phyloP scores from a whole-genome alignment of 2,329 filamentous ascomycete species.

The Microdochium paspali region DNA sequence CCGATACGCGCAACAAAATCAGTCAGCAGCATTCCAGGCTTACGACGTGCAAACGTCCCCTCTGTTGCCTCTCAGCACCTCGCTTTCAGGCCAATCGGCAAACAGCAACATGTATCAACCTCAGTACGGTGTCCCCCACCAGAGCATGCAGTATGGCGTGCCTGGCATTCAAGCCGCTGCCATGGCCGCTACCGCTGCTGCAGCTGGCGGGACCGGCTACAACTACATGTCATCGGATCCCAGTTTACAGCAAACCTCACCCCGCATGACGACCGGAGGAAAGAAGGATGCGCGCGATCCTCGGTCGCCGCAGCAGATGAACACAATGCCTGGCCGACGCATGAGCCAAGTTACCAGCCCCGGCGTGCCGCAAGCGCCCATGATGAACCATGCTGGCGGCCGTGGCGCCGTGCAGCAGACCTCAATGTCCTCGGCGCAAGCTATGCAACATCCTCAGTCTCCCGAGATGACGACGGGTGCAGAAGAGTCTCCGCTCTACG shows the following conservation, averaged over 20 bases:
- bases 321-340: conserved; percentile 53
- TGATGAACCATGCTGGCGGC: conserved; percentile 58
- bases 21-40: not conserved
- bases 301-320: conserved; percentile 67
- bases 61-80: conserved; percentile 70
- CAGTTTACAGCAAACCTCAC: conserved; percentile 61
- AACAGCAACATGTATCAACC: conserved; percentile 73
- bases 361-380: conserved; percentile 61
- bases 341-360: conserved; percentile 74
- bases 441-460: conserved; percentile 62
- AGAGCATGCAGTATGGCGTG: conserved; percentile 75
- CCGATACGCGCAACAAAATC: not conserved
- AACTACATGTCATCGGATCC: conserved; percentile 66
- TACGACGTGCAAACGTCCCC: conserved; percentile 59
- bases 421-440: conserved; percentile 51
- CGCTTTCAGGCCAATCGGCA: conserved; percentile 51
- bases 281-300: conserved; percentile 66
- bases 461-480: conserved; percentile 66
- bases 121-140: conserved; percentile 63
- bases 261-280: conserved; percentile 58
- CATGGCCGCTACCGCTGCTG: conserved; percentile 85
- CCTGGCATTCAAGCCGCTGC: conserved; percentile 80
- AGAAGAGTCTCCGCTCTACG: conserved; percentile 91
- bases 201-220: conserved; percentile 61
- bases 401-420: conserved; percentile 45